phyloP scores from a whole-genome alignment of 2,329 filamentous ascomycete species.

The Aspergillus persii region DNA sequence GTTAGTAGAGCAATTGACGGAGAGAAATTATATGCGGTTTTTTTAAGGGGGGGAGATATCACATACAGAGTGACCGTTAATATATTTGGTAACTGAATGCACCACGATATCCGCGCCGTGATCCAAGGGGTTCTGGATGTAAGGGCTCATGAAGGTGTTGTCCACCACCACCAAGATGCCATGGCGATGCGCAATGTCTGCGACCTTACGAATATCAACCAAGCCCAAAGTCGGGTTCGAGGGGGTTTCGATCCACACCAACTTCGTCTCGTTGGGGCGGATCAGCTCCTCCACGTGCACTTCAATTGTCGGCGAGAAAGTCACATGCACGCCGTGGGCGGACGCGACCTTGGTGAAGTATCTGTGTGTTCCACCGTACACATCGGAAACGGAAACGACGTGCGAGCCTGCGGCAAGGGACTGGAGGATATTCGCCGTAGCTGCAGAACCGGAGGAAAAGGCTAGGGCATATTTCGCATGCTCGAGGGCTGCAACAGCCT shows the following conservation, averaged over 20 bases:
- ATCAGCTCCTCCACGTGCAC: slow-evolving; percentile 82
- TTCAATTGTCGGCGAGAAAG: slow-evolving; percentile 91
- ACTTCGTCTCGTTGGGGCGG: slow-evolving; percentile 74
- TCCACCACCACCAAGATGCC: slow-evolving; percentile 97
- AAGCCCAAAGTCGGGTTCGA: slow-evolving; percentile 92
- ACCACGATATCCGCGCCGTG: slow-evolving; percentile 96
- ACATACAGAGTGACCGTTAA: slow-evolving; percentile 79
- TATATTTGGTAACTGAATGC: slow-evolving; percentile 98
- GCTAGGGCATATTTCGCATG: slow-evolving; percentile 89
- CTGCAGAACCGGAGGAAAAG: slow-evolving; percentile 90
- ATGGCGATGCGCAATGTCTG: slow-evolving; percentile 76
- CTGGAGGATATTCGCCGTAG: slow-evolving; percentile 90
- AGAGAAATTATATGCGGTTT: not conserved
- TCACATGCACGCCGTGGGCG: slow-evolving; percentile 90
- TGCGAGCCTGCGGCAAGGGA: slow-evolving; percentile 87
- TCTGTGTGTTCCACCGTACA: slow-evolving; percentile 95
- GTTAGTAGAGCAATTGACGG: slow-evolving; percentile 7
- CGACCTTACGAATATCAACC: slow-evolving; percentile 87
- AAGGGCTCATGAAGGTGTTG: slow-evolving; percentile 96
- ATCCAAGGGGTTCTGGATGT: slow-evolving; percentile 93
- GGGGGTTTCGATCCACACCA: slow-evolving; percentile 96
- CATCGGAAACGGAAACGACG: slow-evolving; percentile 93
- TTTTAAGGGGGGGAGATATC: not conserved
- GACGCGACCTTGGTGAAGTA: slow-evolving; percentile 98
- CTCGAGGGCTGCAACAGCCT: slow-evolving; percentile 86